Conservation (phyloP, 352 stramenopile genomes). For the Phytophthora pistaciae region DNA sequence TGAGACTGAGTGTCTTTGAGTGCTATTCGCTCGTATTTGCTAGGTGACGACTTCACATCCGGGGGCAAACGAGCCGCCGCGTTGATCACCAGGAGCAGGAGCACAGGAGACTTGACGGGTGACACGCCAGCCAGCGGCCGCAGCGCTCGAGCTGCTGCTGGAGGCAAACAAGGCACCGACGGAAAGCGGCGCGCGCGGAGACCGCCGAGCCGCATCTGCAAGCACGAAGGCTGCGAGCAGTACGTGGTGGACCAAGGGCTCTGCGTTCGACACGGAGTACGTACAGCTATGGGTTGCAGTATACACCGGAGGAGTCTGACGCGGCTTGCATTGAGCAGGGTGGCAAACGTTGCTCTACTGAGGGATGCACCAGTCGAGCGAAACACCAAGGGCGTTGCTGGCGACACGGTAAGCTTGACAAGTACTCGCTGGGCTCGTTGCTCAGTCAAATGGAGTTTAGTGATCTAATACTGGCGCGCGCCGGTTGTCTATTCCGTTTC, state of each 20-base stretch:
- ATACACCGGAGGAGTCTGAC: neutral
- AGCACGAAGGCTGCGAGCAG: conserved; percentile 77
- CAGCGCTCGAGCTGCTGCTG: conserved; percentile 2
- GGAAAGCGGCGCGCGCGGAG: conserved; percentile 61
- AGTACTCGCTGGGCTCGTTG: neutral
- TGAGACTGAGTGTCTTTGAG: conserved; percentile 1
- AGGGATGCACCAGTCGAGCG: conserved; percentile 73
- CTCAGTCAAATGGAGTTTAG: neutral
- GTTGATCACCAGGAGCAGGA: conserved; percentile 39
- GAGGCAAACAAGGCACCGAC: conserved; percentile 41
- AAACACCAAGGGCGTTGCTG: conserved; percentile 82
- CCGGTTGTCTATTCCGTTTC: conserved; percentile 5
- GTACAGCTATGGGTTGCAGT: conserved; percentile 28
- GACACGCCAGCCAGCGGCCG: conserved; percentile 7
- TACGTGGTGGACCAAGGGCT: conserved; percentile 85
- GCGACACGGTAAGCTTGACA: conserved; percentile 55
- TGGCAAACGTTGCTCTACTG: conserved; percentile 67
- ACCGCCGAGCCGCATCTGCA: conserved; percentile 74
- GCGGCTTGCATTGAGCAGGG: conserved; percentile 42
- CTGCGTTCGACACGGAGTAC: conserved; percentile 76
- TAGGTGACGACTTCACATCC: conserved; percentile 30
- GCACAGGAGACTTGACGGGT: conserved; percentile 41
- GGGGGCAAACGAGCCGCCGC: conserved; percentile 24
- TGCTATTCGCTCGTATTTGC: conserved; percentile 1
- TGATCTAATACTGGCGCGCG: neutral